phyloP scores from a whole-genome alignment of 768 basidiomycete genomes.

The Naganishia onofrii region DNA sequence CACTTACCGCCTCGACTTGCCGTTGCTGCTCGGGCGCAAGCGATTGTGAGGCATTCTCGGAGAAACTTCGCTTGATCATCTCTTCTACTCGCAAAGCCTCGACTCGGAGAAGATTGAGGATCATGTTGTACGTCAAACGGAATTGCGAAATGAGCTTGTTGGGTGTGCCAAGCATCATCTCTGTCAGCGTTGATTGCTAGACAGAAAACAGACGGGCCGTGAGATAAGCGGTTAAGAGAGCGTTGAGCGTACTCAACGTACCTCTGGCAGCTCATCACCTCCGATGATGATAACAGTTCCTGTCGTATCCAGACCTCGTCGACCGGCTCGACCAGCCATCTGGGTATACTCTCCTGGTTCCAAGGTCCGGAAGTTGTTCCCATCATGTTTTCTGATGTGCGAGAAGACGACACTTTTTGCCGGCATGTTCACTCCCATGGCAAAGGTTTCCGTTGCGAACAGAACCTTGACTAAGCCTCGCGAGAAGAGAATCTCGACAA shows the following conservation, averaged over 20 bases:
- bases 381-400: constrained; percentile 90
- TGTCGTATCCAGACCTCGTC: constrained; percentile 88
- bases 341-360: constrained; percentile 79
- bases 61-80: constrained; percentile 99
- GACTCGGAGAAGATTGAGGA: constrained; percentile 89
- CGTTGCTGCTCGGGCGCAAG: constrained; percentile 90
- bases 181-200: constrained; percentile 66
- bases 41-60: constrained; percentile 91
- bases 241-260: no score
- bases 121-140: constrained; percentile 98
- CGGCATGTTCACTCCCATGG: constrained; percentile 99
- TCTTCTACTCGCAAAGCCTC: constrained; percentile 95
- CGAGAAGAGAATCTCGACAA: constrained; percentile 98
- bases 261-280: constrained; percentile 77
- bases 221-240: no score
- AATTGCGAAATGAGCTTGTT: constrained; percentile 93
- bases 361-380: constrained; percentile 66
- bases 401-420: constrained; percentile 96
- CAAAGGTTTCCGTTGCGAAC: constrained; percentile 98
- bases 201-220: no score
- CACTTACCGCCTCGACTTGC: constrained; percentile 72
- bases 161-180: constrained; percentile 92
- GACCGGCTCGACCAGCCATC: constrained; percentile 97
- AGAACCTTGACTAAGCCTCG: constrained; percentile 96
- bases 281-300: constrained; percentile 87